Evolutionary conservation across 2,329 filamentous ascomycete genomes (phyloP).

Genomic region (Sporothrix humicola): DNA sequence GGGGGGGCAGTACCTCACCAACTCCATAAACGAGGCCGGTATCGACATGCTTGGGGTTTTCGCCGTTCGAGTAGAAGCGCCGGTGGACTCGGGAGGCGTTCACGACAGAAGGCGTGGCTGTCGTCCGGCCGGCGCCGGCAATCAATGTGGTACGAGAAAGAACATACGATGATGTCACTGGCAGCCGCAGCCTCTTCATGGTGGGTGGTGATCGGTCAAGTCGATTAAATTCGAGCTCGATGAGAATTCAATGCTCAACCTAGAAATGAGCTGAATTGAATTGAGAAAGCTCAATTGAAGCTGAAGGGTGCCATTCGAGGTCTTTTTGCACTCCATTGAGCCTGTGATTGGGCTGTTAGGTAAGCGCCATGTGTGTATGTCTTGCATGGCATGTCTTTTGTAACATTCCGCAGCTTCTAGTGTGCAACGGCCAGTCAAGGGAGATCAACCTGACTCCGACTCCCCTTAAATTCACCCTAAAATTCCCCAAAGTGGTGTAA

Average conservation of each 20-base stretch:
- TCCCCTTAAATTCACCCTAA: background rate
- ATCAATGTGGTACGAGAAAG: background rate
- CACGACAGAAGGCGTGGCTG: background rate
- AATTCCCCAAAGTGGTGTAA: background rate
- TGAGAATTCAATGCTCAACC: no score
- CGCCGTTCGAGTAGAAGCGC: slow-evolving; percentile 1
- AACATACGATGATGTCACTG: slow-evolving; percentile 10
- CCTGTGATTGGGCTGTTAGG: background rate
- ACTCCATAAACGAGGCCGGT: background rate
- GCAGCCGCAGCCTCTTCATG: slow-evolving; percentile 17
- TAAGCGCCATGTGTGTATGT: background rate
- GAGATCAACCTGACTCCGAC: background rate
- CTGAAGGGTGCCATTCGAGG: background rate
- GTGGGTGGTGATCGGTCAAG: background rate
- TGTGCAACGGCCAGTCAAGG: background rate
- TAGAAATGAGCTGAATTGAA: background rate
- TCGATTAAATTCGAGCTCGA: no score
- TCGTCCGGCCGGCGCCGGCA: background rate
- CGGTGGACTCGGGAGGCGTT: background rate
- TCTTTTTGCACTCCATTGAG: background rate
- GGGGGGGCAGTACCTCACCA: background rate
- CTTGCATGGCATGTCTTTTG: background rate
- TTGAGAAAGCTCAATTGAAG: background rate
- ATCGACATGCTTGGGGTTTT: background rate
- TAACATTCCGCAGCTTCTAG: background rate